Evolutionary conservation across 768 basidiomycete species (phyloP), one percentile per base, ranked within the genome.

Genomic region (Xerocomus brunneocitrinus): DNA sequence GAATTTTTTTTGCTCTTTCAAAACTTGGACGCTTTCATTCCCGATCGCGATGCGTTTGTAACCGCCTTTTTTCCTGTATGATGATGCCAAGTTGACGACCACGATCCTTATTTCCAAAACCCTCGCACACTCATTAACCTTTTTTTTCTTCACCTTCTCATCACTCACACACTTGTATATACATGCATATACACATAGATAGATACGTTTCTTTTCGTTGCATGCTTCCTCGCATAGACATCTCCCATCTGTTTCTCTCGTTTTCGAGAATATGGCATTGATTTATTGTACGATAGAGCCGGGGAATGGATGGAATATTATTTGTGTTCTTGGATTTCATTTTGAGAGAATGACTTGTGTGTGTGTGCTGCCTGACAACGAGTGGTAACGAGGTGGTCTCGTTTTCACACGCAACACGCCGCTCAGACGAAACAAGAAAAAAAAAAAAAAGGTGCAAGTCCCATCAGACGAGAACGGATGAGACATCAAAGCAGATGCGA

Each of bases 151-250:
- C 56, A 40, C 58, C 55, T 1, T 51, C 56, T 31, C 47, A 47
- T 59, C 61, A 58, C 66, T 67, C 68, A 63, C 58, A 63, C 66
- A 68, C 49, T 61, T 66, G 62, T 70, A 68, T 67, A 70, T 68
- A 70, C 69, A 67, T 66, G 62, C 63, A 68, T 62, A 70, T 69
- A 70, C 67, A 60, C 67, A 68, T 70, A 65, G 63, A 68, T 69
- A 70, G 64, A 70, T 66, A 35, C 52, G 51, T 31, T 36, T 41
- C 52, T 16, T 39, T 54, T 62, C 55, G 32, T 56, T 54, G 65
- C 65, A 67, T 62, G 60, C 60, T 54, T 52, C 19, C 22, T 66
- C 54, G 50, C 68, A 66, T 68, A 68, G 68, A 70, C 53, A 52
- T 32, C 52, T 47, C 57, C 13, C 64, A 52, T 53, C 50, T 54